Evolutionary conservation across 2,329 filamentous ascomycete genomes (phyloP).

Genomic region (Passalora sequoiae): DNA sequence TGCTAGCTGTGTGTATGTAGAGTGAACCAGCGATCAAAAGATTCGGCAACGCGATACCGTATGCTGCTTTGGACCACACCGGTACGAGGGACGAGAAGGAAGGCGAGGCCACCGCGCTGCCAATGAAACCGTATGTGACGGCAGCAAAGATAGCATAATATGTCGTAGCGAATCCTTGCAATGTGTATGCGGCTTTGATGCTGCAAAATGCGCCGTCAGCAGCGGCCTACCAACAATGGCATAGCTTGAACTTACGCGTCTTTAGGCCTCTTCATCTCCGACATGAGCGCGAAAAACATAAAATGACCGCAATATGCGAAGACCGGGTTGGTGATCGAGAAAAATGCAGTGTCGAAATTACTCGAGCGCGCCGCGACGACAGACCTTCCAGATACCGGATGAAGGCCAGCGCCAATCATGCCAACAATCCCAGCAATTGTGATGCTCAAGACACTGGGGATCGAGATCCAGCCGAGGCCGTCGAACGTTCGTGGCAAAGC

Average conservation of each 20-base stretch:
- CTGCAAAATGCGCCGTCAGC: not conserved
- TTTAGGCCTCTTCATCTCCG: slow-evolving; percentile 49
- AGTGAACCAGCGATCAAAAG: slow-evolving; percentile 48
- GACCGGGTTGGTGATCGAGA: slow-evolving; percentile 49
- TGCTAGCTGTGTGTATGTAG: slow-evolving; percentile 50
- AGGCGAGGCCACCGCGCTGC: slow-evolving; percentile 43
- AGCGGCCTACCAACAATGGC: not conserved
- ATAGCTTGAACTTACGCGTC: slow-evolving; percentile 27
- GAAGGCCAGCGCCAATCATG: slow-evolving; percentile 47
- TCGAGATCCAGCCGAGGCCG: slow-evolving; percentile 45
- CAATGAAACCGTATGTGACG: slow-evolving; percentile 50
- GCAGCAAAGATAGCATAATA: slow-evolving; percentile 50
- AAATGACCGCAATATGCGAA: slow-evolving; percentile 52
- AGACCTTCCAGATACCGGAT: slow-evolving; percentile 37
- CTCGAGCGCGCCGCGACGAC: slow-evolving; percentile 38
- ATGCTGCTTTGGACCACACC: slow-evolving; percentile 48
- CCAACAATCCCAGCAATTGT: slow-evolving; percentile 48
- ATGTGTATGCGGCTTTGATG: slow-evolving; percentile 48
- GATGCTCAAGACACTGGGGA: slow-evolving; percentile 44
- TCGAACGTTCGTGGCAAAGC: slow-evolving; percentile 49
- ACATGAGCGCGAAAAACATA: slow-evolving; percentile 42
- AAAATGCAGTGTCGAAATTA: slow-evolving; percentile 43
- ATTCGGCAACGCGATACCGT: slow-evolving; percentile 49
- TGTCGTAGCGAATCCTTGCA: slow-evolving; percentile 48
- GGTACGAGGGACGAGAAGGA: slow-evolving; percentile 45